Percentiles rank a stretch among this genome's conserved stretches.
Conservation (phyloP, 805 yeast species). For the Yarrowia hollandica region DNA sequence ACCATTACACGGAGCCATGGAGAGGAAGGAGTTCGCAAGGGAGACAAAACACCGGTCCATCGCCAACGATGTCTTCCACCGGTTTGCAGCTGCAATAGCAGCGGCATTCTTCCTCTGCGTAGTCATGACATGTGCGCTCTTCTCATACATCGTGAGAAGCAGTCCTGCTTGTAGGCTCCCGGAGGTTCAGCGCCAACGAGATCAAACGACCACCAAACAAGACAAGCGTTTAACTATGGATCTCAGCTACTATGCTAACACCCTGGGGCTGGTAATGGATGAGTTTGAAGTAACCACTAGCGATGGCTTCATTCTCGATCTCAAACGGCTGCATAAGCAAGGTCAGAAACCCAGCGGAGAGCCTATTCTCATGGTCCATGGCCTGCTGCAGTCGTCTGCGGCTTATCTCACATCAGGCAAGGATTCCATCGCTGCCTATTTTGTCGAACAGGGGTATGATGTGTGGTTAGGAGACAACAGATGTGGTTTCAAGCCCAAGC, state of each 20-base stretch:
- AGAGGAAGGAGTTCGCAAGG: neutral
- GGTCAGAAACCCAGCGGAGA: constrained; percentile 34
- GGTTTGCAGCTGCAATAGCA: constrained; percentile 4
- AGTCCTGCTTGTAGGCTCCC: constrained; percentile 22
- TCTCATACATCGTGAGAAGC: constrained; percentile 1
- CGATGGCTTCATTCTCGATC: constrained; percentile 74
- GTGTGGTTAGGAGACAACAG: constrained; percentile 93
- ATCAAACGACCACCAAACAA: constrained; percentile 32
- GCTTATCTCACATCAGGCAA: constrained; percentile 82
- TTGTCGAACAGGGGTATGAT: constrained; percentile 63
- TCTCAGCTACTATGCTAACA: constrained; percentile 65
- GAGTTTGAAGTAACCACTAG: constrained; percentile 63
- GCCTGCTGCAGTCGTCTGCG: constrained; percentile 82
- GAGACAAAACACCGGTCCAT: neutral
- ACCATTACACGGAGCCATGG: neutral
- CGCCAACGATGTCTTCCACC: neutral
- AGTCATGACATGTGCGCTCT: constrained; percentile 26
- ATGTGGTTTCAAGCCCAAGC: constrained; percentile 77
- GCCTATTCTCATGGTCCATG: constrained; percentile 82
- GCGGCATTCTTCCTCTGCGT: constrained; percentile 16
- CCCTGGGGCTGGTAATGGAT: constrained; percentile 59
- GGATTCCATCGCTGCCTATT: constrained; percentile 66
- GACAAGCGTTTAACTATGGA: constrained; percentile 51
- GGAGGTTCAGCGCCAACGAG: constrained; percentile 38
- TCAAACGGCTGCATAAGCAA: constrained; percentile 61